Evolutionary conservation across 257 asterid species (phyloP), one percentile per base, ranked within the genome.

Genomic region (Linaria vulgaris): DNA sequence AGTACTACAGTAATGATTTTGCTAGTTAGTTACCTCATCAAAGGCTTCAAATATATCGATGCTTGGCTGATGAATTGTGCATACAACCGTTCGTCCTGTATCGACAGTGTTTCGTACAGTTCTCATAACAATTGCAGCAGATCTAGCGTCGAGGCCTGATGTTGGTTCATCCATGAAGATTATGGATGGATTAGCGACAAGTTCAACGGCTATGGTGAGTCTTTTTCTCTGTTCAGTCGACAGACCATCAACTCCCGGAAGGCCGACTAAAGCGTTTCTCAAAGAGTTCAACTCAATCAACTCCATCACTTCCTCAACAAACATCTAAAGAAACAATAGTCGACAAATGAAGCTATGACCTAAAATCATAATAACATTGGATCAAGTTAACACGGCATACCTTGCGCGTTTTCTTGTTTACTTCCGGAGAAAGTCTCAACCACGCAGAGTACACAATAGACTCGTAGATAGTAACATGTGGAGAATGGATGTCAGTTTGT

Each of bases 101-200:
- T 82, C 87, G 25, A 85, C 94, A 0, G 94, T 82, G 63, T 85
- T 85, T 68, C 94, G 67, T 27, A 85, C 89, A 27, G 94, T 84
- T 12, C 89, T 80, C 92, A 85, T 85, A 38, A 85, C 88, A 41
- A 85, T 82, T 17, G 92, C 94, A 34, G 94, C 89, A 51, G 94
- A 87, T 66, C 94, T 71, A 60, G 94, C 94, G 46, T 85, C 94
- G 44, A 85, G 72, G 31, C 94, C 89, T 1, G 94, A 80, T 4
- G 94, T 85, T 17, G 94, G 94, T 19, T 85, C 94, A 43, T 82
- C 94, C 94, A 85, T 85, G 85, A 85, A 85, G 67, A 85, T 85
- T 59, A 85, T 82, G 1, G 88, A 85, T 20, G 92, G 92, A 61
- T 85, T 85, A 30, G 89, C 85, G 45, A 85, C 89, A 15, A 85